Evolutionary conservation across 2,329 filamentous ascomycete species (phyloP).

Genomic region (Aspergillus quadrilineatus): DNA sequence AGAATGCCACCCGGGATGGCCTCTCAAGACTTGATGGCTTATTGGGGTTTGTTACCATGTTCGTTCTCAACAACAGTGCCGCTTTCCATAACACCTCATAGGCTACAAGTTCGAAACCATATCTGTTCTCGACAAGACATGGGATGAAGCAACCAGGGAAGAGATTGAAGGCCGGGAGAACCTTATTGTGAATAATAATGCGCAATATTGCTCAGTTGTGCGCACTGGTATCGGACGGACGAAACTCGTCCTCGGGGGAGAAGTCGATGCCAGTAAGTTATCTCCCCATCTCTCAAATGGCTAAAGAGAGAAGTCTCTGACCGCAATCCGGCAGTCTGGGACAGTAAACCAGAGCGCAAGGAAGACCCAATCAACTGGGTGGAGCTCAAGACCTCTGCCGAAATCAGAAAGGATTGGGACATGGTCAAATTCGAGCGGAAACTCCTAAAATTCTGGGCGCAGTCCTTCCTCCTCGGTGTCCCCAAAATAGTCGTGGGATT

Average conservation of each 20-base stretch:
- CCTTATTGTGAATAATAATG: constrained; percentile 77
- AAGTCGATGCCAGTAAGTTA: constrained; percentile 79
- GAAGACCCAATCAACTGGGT: constrained; percentile 82
- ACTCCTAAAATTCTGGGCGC: constrained; percentile 93
- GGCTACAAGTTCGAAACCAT: constrained; percentile 97
- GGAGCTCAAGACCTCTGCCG: constrained; percentile 86
- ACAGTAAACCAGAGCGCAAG: constrained; percentile 67
- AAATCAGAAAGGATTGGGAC: constrained; percentile 67
- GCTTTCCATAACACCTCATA: constrained; percentile 34
- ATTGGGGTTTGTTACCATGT: constrained; percentile 66
- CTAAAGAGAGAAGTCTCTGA: not conserved
- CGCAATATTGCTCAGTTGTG: constrained; percentile 94
- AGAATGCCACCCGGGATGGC: constrained; percentile 53
- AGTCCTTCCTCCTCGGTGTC: constrained; percentile 90
- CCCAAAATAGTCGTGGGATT: constrained; percentile 91
- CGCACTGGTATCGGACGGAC: constrained; percentile 79
- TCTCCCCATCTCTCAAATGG: not conserved
- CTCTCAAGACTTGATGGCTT: constrained; percentile 81
- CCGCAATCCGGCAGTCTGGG: constrained; percentile 63
- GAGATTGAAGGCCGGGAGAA: constrained; percentile 75
- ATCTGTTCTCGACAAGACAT: constrained; percentile 70
- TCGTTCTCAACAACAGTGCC: not conserved
- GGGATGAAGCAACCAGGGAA: constrained; percentile 69
- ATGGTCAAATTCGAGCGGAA: constrained; percentile 80
- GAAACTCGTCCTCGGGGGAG: constrained; percentile 78